phyloP scores from a whole-genome alignment of 2,329 filamentous ascomycete genomes.

The Neophaeococcomyces aloes region DNA sequence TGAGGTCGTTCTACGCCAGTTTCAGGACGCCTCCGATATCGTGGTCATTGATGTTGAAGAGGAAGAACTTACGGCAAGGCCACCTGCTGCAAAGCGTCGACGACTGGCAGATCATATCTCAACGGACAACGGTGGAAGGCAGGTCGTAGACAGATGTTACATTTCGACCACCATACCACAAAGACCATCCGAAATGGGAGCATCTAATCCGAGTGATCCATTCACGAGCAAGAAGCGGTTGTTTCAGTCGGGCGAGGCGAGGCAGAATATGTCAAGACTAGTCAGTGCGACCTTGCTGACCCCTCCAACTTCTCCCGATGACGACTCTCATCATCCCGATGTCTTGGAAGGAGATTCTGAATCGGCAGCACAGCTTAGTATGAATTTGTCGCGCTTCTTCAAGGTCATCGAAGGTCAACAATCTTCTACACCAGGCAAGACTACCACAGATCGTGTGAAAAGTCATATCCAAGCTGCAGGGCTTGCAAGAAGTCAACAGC shows the following conservation, averaged over 20 bases:
- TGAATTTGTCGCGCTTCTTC: too few species aligned
- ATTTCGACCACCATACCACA: background rate
- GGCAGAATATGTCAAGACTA: background rate
- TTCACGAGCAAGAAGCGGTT: background rate
- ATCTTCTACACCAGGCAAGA: background rate
- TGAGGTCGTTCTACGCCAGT: background rate
- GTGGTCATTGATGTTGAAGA: constrained; percentile 4
- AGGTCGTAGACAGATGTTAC: background rate
- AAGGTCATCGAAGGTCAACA: too few species aligned
- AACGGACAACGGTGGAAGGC: background rate
- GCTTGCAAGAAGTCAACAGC: constrained; percentile 1
- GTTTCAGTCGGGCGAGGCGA: background rate
- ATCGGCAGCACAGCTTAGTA: too few species aligned
- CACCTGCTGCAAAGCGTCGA: background rate
- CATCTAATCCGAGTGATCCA: background rate
- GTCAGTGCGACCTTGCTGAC: background rate
- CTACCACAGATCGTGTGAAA: background rate
- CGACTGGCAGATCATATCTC: too few species aligned
- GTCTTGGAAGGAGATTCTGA: too few species aligned
- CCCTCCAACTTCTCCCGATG: background rate
- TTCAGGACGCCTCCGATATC: background rate
- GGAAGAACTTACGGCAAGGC: background rate
- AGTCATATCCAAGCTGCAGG: background rate
- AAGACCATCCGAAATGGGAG: background rate
- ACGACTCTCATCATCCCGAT: too few species aligned